Conservation (phyloP, 108 stramenopile species). For the Cyclotella choctawhatcheeana region DNA sequence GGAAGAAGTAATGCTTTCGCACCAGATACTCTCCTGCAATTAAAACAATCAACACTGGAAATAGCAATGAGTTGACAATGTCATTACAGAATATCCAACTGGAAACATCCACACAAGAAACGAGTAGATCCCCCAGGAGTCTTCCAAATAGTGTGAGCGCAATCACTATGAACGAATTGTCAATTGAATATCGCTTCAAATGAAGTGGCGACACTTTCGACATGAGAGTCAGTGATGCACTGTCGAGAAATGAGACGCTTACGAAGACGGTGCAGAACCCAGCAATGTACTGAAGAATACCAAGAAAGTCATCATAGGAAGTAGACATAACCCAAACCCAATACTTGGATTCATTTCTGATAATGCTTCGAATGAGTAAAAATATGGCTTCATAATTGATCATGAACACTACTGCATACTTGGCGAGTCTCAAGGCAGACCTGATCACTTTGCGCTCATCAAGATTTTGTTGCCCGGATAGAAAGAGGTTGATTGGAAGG, state of each 20-base stretch:
- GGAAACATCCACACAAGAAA: conserved; percentile 28
- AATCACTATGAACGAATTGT: conserved; percentile 41
- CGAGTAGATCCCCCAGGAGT: conserved; percentile 30
- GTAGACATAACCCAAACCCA: conserved; percentile 11
- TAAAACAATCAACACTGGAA: conserved; percentile 26
- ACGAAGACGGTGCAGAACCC: conserved; percentile 34
- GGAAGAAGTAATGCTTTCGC: conserved; percentile 55
- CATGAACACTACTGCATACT: conserved; percentile 39
- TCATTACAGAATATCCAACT: conserved; percentile 32
- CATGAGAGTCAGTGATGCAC: conserved; percentile 37
- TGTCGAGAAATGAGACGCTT: conserved; percentile 26
- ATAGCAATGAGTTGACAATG: conserved; percentile 39
- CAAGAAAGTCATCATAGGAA: conserved; percentile 36
- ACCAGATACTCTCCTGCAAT: conserved; percentile 35
- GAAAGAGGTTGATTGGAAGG: conserved; percentile 36
- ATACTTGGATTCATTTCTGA: conserved; percentile 8
- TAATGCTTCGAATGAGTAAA: conserved; percentile 21
- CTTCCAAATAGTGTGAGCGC: conserved; percentile 28
- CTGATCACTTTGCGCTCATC: conserved; percentile 27
- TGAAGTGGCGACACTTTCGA: conserved; percentile 40
- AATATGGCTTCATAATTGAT: conserved; percentile 50
- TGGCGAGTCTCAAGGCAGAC: conserved; percentile 21
- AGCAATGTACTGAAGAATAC: conserved; percentile 28
- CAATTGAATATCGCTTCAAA: conserved; percentile 40
- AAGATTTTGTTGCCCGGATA: conserved; percentile 23